Evolutionary conservation across 2,329 filamentous ascomycete genomes (phyloP).

Genomic region (Alternaria angustiovoidea): DNA sequence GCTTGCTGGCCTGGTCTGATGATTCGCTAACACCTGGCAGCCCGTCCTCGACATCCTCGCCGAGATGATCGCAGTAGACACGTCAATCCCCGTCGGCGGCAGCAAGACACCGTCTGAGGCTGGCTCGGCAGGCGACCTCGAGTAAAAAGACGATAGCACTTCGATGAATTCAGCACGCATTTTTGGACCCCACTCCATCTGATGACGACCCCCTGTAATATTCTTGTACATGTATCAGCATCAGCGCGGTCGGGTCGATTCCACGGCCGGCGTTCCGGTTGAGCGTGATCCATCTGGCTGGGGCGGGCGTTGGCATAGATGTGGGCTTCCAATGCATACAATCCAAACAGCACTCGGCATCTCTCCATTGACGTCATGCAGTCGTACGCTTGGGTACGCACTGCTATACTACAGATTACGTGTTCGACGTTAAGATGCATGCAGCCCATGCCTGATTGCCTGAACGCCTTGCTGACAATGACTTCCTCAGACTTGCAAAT

Average conservation of each 20-base stretch:
- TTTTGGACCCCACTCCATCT: slow-evolving; percentile 27
- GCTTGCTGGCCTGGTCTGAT: neutral
- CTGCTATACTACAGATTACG: slow-evolving; percentile 48
- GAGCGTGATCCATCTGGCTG: slow-evolving; percentile 25
- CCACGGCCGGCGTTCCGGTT: slow-evolving; percentile 40
- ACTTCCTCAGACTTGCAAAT: slow-evolving; percentile 32
- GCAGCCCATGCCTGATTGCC: slow-evolving; percentile 39
- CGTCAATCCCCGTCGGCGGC: slow-evolving; percentile 58
- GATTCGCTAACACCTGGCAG: slow-evolving; percentile 54
- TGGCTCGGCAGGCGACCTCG: slow-evolving; percentile 45
- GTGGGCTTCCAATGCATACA: slow-evolving; percentile 30
- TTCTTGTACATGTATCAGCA: slow-evolving; percentile 49
- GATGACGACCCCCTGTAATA: slow-evolving; percentile 40
- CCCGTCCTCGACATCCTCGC: slow-evolving; percentile 94
- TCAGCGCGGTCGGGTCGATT: slow-evolving; percentile 24
- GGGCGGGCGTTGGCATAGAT: slow-evolving; percentile 31
- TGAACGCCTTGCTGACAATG: slow-evolving; percentile 53
- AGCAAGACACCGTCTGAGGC: slow-evolving; percentile 49
- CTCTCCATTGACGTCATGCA: slow-evolving; percentile 31
- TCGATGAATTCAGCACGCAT: slow-evolving; percentile 23
- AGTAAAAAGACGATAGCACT: slow-evolving; percentile 31
- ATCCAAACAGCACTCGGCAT: slow-evolving; percentile 19
- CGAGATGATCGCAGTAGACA: slow-evolving; percentile 96
- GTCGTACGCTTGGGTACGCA: slow-evolving; percentile 24
- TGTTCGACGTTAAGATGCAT: slow-evolving; percentile 22